phyloP scores from a whole-genome alignment of 2,329 filamentous ascomycete species.

The Sclerotinia nivalis region DNA sequence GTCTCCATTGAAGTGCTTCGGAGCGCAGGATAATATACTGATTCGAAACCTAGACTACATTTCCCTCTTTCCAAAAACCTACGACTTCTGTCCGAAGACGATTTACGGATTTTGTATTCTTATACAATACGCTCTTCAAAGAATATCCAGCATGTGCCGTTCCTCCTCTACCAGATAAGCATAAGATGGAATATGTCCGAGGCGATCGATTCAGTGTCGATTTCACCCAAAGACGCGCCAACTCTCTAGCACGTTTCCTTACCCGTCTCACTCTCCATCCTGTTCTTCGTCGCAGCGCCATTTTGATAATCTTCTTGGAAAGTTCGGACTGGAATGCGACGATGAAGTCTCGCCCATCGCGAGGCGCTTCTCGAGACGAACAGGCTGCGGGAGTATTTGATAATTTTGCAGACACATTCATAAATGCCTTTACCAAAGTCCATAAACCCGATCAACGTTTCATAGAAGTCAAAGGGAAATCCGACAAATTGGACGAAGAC shows the following conservation, averaged over 20 bases:
- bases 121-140: constrained; percentile 84
- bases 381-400: constrained; percentile 77
- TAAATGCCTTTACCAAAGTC: constrained; percentile 96
- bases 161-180: constrained; percentile 93
- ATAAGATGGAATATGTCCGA: constrained; percentile 98
- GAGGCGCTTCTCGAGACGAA: constrained; percentile 59
- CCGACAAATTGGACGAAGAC: constrained; percentile 93
- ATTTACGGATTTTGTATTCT: constrained; percentile 97
- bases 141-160: constrained; percentile 92
- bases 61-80: constrained; percentile 85
- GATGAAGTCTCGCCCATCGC: constrained; percentile 75
- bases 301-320: constrained; percentile 89
- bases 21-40: constrained; percentile 26
- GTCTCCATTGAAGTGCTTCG: constrained; percentile 34
- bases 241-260: constrained; percentile 89
- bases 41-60: constrained; percentile 70
- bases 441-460: constrained; percentile 95
- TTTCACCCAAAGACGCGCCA: constrained; percentile 84
- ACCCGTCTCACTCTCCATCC: constrained; percentile 85
- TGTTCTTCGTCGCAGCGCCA: constrained; percentile 76
- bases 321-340: constrained; percentile 94
- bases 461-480: constrained; percentile 87
- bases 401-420: constrained; percentile 91
- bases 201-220: constrained; percentile 93
- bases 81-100: constrained; percentile 80